Conservation (phyloP, 2,329 filamentous ascomycete genomes). For the Alternaria incomplexa region DNA sequence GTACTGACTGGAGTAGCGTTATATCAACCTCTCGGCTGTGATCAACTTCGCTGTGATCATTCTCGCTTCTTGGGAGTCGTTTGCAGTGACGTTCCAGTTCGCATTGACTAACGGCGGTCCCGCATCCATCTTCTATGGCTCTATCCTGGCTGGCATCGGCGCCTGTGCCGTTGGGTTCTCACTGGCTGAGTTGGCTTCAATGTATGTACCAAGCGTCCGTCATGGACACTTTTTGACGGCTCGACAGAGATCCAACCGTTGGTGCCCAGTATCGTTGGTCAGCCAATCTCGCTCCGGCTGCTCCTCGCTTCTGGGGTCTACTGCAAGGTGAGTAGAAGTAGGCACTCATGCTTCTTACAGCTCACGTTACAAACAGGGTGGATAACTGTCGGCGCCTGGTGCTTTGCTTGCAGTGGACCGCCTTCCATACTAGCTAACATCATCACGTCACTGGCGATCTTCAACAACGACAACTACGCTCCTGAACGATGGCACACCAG, state of each 20-base stretch:
- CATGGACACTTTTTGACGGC: neutral
- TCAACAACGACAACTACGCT: conserved; percentile 49
- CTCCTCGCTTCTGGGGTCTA: conserved; percentile 34
- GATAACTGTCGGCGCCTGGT: conserved; percentile 50
- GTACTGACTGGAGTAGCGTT: conserved; percentile 18
- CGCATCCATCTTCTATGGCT: conserved; percentile 38
- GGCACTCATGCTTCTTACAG: no score
- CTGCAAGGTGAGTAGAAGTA: conserved; percentile 25
- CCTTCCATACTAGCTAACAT: conserved; percentile 35
- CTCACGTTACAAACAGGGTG: conserved; percentile 47
- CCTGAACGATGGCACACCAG: conserved; percentile 57
- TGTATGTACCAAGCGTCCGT: conserved; percentile 19
- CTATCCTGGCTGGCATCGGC: conserved; percentile 33
- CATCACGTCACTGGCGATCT: conserved; percentile 34
- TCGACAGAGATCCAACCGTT: conserved; percentile 36
- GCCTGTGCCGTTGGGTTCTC: conserved; percentile 41
- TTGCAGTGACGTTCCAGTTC: conserved; percentile 35
- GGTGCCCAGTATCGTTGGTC: conserved; percentile 45
- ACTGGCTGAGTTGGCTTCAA: conserved; percentile 39
- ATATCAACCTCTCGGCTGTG: conserved; percentile 33
- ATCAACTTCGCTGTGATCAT: conserved; percentile 35
- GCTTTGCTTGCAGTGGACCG: conserved; percentile 34
- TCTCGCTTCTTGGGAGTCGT: conserved; percentile 34
- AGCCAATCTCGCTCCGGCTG: conserved; percentile 33
- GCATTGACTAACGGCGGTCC: conserved; percentile 39